Evolutionary conservation across 345 rosid species (phyloP).

Genomic region (Aethionema arabicum): DNA sequence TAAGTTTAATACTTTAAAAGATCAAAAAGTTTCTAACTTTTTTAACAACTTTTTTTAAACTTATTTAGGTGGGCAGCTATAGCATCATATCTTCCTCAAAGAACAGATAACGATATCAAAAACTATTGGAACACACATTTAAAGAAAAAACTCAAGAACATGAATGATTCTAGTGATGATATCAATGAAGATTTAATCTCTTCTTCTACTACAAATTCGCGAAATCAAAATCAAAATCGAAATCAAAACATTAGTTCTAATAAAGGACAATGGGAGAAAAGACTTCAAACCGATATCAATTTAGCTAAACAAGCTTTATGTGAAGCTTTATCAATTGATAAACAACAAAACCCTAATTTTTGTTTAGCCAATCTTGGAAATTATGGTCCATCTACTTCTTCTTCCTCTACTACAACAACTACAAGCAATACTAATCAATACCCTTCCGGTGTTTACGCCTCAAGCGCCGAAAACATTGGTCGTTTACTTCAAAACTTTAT

Average conservation of each 20-base stretch:
- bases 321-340: constrained; percentile 76
- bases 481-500: constrained; percentile 65
- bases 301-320: constrained; percentile 78
- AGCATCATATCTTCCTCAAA: constrained; percentile 93
- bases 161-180: constrained; percentile 37
- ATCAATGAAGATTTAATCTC: constrained; percentile 40
- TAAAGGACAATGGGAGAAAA: constrained; percentile 90
- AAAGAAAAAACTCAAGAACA: constrained; percentile 75
- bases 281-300: constrained; percentile 83
- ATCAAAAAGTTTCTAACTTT: constrained; percentile 17
- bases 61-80: constrained; percentile 93
- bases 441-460: constrained; percentile 47
- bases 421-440: constrained; percentile 21
- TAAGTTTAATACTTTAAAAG: neutral
- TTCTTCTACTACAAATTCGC: constrained; percentile 23
- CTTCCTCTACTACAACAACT: constrained; percentile 31
- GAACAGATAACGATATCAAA: constrained; percentile 93
- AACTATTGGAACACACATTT: constrained; percentile 93
- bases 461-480: constrained; percentile 70
- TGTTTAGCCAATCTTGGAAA: constrained; percentile 12
- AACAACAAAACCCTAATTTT: constrained; percentile 30
- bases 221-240: constrained; percentile 19
- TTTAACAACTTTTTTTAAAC: constrained; percentile 22
- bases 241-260: constrained; percentile 30
- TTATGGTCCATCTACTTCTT: constrained; percentile 30